Percentiles rank a stretch among this genome's conserved stretches.
Evolutionary conservation across 129 eudicot genomes (phyloP).

Genomic region (Heracleum sosnowskyi): DNA sequence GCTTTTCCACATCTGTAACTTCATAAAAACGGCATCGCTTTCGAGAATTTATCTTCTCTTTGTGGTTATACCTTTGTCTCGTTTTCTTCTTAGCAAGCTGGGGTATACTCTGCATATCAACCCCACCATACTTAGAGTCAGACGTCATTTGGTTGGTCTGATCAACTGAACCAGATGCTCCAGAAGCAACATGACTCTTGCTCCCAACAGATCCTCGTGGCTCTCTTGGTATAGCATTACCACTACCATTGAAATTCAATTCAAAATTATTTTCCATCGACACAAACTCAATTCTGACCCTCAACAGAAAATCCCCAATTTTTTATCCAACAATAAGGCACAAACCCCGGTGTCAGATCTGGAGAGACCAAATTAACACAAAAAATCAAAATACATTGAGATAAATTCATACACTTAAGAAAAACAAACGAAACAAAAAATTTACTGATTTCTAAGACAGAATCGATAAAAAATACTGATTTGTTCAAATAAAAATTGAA

Average conservation of each 20-base stretch:
- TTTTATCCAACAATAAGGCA: slow-evolving; percentile 40
- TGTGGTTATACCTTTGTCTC: too few species aligned
- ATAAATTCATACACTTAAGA: slow-evolving; percentile 11
- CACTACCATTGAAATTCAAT: slow-evolving; percentile 24
- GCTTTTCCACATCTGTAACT: too few species aligned
- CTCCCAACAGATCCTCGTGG: slow-evolving; percentile 57
- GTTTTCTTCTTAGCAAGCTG: not conserved
- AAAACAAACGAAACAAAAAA: not conserved
- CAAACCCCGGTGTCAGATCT: slow-evolving; percentile 56
- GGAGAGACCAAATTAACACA: slow-evolving; percentile 25
- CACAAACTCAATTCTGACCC: slow-evolving; percentile 39
- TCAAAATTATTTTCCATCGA: slow-evolving; percentile 67
- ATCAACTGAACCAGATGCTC: slow-evolving; percentile 25
- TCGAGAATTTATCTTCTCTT: too few species aligned
- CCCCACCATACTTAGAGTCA: slow-evolving; percentile 26
- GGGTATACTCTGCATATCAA: slow-evolving; percentile 21
- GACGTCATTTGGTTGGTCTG: slow-evolving; percentile 18
- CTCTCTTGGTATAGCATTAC: slow-evolving; percentile 48
- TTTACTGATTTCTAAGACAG: not conserved
- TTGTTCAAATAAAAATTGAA: too few species aligned
- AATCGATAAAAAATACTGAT: slow-evolving; percentile 6
- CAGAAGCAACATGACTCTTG: slow-evolving; percentile 27
- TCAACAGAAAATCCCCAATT: too few species aligned
- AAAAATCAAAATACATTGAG: slow-evolving; percentile 19
- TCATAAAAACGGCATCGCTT: too few species aligned